phyloP scores from a whole-genome alignment of 2,329 filamentous ascomycete genomes.

The Pyrenophora tritici-repentis region DNA sequence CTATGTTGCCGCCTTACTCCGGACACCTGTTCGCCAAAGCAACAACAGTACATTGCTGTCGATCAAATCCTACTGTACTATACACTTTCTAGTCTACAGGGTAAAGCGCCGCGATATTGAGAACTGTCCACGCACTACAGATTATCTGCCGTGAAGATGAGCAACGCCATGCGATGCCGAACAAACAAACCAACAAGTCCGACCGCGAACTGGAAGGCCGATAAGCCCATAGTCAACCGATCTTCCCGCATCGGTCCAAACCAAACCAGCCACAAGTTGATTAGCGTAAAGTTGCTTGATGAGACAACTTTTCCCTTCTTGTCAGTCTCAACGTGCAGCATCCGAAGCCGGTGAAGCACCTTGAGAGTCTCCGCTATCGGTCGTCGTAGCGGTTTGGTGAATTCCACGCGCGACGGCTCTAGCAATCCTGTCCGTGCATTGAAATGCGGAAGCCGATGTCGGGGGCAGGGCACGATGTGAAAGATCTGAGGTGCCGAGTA shows the following conservation, averaged over 20 bases:
- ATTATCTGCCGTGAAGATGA: slow-evolving; percentile 92
- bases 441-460: slow-evolving; percentile 88
- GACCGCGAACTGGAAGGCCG: slow-evolving; percentile 74
- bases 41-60: neutral
- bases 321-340: slow-evolving; percentile 72
- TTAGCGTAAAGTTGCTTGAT: slow-evolving; percentile 86
- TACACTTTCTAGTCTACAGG: too few relatives aligned
- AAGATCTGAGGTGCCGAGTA: slow-evolving; percentile 94
- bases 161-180: slow-evolving; percentile 80
- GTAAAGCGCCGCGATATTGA: too few relatives aligned
- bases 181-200: slow-evolving; percentile 85
- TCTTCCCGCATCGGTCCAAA: slow-evolving; percentile 90
- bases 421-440: slow-evolving; percentile 82
- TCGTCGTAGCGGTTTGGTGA: slow-evolving; percentile 69
- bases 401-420: slow-evolving; percentile 83
- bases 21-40: neutral
- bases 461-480: slow-evolving; percentile 84
- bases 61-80: too few relatives aligned
- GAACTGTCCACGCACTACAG: slow-evolving; percentile 24
- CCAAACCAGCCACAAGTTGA: slow-evolving; percentile 97
- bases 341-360: slow-evolving; percentile 68
- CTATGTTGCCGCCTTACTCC: neutral
- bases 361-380: slow-evolving; percentile 68
- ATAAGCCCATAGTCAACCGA: slow-evolving; percentile 76
- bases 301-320: slow-evolving; percentile 73